Percentiles rank a stretch among this genome's conserved stretches.
Conservation (phyloP, 192 early-diverging fungal species). For the Entomortierella beljakovae region DNA sequence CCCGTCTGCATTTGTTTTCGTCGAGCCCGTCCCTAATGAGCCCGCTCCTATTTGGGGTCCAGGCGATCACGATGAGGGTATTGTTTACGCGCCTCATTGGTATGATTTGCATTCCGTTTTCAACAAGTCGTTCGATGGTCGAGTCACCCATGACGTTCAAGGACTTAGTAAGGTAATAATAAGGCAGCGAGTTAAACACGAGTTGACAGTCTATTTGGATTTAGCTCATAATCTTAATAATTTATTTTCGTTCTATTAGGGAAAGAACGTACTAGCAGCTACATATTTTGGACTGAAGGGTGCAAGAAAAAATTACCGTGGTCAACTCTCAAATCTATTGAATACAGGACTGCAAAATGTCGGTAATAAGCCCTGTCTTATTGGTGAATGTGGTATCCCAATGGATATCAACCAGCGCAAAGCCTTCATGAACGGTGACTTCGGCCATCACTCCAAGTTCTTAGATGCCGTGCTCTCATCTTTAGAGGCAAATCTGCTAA, state of each 20-base stretch:
- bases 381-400: constrained; percentile 88
- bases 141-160: constrained; percentile 86
- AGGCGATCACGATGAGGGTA: constrained; percentile 61
- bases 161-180: constrained; percentile 69
- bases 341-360: constrained; percentile 65
- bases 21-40: constrained; percentile 87
- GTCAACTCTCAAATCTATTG: constrained; percentile 77
- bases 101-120: constrained; percentile 86
- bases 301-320: constrained; percentile 78
- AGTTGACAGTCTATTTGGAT: too few species aligned
- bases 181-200: not conserved
- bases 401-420: constrained; percentile 86
- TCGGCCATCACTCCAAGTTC: constrained; percentile 77
- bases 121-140: constrained; percentile 74
- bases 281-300: constrained; percentile 86
- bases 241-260: constrained; percentile 41
- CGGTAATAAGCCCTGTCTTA: constrained; percentile 74
- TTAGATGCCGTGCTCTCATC: constrained; percentile 81
- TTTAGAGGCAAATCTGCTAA: constrained; percentile 79
- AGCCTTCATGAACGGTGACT: constrained; percentile 81
- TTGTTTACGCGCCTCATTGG: constrained; percentile 91
- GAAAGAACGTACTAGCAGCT: constrained; percentile 76
- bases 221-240: not conserved
- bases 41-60: constrained; percentile 60
- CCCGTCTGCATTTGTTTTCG: constrained; percentile 69